Evolutionary conservation across 495 filamentous ascomycete species (phyloP).

Genomic region (Neurospora sp.): DNA sequence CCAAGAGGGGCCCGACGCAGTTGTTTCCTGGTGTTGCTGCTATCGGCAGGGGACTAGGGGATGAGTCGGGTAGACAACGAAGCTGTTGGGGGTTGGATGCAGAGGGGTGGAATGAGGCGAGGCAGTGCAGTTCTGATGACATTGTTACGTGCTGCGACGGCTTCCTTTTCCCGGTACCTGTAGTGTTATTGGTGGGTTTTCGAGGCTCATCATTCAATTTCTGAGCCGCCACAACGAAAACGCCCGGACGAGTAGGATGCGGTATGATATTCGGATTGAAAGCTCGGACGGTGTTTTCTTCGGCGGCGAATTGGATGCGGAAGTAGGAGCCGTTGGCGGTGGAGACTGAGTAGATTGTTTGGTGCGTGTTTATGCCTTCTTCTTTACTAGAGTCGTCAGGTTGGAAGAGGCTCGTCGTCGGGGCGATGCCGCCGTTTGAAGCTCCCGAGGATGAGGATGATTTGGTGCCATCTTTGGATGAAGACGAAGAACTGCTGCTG

Average conservation of each 20-base stretch:
- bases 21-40: constrained; percentile 29
- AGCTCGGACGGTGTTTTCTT: constrained; percentile 4
- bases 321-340: constrained; percentile 32
- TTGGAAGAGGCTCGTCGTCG: not conserved
- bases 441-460: not conserved
- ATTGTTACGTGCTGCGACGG: not conserved
- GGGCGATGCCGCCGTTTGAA: not conserved
- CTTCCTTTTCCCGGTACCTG: not conserved
- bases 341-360: constrained; percentile 33
- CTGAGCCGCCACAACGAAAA: too few species aligned
- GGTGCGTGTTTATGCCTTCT: constrained; percentile 12
- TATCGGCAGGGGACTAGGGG: constrained; percentile 33
- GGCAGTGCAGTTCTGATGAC: constrained; percentile 33
- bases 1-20: constrained; percentile 27
- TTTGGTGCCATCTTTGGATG: not conserved
- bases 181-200: not conserved
- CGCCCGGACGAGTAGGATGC: constrained; percentile 22
- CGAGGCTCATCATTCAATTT: too few species aligned
- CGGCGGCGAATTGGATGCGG: constrained; percentile 27
- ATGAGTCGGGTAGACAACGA: too few species aligned
- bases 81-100: too few species aligned
- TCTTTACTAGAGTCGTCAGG: not conserved
- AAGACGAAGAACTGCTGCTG: not conserved
- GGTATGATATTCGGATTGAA: constrained; percentile 47
- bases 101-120: constrained; percentile 13